phyloP scores from a whole-genome alignment of 2,329 filamentous ascomycete genomes.

The Pseudogymnoascus sp. region DNA sequence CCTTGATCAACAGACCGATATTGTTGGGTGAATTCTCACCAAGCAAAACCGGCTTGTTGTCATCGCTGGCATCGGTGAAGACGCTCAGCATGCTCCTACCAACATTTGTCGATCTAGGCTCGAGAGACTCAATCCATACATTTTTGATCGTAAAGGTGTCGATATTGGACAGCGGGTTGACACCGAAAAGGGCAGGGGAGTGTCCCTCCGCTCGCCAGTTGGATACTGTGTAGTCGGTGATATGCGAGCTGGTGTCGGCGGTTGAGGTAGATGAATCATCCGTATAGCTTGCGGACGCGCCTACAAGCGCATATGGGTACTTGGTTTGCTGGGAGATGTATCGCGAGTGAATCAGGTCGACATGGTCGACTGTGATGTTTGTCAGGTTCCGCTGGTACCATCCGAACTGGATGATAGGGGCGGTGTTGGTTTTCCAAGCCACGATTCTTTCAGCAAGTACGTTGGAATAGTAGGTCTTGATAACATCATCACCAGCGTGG shows the following conservation, averaged over 20 bases:
- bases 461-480: constrained; percentile 32
- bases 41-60: constrained; percentile 3
- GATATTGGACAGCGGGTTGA: constrained; percentile 10
- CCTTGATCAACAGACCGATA: not conserved
- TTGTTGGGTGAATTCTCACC: constrained; percentile 6
- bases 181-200: not conserved
- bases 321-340: constrained; percentile 16
- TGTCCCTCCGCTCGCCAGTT: constrained; percentile 8
- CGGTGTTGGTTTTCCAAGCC: constrained; percentile 29
- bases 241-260: not conserved
- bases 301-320: constrained; percentile 22
- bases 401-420: constrained; percentile 31
- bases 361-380: constrained; percentile 24
- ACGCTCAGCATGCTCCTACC: not conserved
- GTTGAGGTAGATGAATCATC: constrained; percentile 2
- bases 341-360: constrained; percentile 27
- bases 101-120: constrained; percentile 4
- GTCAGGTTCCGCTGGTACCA: constrained; percentile 27
- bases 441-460: constrained; percentile 21
- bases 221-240: not conserved
- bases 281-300: constrained; percentile 16
- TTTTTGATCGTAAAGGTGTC: not conserved
- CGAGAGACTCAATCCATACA: constrained; percentile 7
- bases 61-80: constrained; percentile 6
- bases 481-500: constrained; percentile 31